Conservation (phyloP, 225 moss, liverwort and hornwort genomes). For the Straminergon stramineum region DNA sequence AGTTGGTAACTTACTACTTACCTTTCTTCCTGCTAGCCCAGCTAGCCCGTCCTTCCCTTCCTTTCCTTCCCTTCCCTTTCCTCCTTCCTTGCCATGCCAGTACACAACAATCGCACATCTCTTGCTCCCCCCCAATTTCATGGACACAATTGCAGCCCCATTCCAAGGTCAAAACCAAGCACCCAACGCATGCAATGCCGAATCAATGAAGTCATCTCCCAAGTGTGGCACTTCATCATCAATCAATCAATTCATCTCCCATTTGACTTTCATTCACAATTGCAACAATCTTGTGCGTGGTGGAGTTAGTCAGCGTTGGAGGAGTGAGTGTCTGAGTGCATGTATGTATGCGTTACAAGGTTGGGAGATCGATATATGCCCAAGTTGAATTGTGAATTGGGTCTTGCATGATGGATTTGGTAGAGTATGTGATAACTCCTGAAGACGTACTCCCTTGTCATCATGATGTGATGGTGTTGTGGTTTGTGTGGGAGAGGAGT, state of each 20-base stretch:
- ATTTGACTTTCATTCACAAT: neutral
- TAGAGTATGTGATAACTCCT: neutral
- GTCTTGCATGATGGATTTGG: neutral
- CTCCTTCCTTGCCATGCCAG: neutral
- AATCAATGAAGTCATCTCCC: neutral
- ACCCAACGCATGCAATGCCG: neutral
- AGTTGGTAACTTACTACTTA: neutral
- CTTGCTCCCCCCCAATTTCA: neutral
- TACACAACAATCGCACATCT: neutral
- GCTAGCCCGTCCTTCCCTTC: neutral
- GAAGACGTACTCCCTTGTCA: neutral
- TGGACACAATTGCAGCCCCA: neutral
- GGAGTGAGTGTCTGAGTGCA: neutral
- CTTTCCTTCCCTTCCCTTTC: neutral
- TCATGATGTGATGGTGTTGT: constrained; percentile 26
- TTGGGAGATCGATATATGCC: neutral
- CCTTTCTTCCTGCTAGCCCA: neutral
- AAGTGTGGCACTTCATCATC: neutral
- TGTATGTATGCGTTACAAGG: neutral
- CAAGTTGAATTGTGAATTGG: neutral
- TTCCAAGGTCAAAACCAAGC: neutral
- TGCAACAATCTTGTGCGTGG: neutral
- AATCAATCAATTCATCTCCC: neutral
- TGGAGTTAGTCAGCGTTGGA: neutral
- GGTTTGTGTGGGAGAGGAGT: constrained; percentile 15